Evolutionary conservation across 2,329 filamentous ascomycete genomes (phyloP).

Genomic region (Emmonsia crescens): DNA sequence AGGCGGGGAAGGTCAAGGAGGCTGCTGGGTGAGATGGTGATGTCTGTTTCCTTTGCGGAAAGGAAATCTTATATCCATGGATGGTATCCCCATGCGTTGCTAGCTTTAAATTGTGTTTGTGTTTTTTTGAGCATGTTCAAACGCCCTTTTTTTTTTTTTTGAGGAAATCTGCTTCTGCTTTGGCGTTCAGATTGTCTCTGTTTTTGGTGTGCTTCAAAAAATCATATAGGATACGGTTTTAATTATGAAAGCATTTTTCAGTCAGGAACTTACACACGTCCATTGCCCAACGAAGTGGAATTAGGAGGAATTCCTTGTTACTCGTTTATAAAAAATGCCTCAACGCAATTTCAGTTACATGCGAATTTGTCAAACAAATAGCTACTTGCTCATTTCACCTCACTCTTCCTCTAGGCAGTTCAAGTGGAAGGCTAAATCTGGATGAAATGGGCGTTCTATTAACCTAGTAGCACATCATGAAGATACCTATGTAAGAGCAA

Average conservation of each 20-base stretch:
- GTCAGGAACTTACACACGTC: background rate
- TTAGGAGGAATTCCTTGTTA: background rate
- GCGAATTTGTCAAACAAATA: background rate
- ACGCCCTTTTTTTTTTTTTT: background rate
- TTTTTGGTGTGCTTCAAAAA: background rate
- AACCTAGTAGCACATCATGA: background rate
- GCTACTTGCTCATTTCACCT: background rate
- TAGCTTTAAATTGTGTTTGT: background rate
- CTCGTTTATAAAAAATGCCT: background rate
- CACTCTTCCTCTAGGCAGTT: background rate
- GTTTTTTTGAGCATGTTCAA: background rate
- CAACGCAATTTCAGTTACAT: background rate
- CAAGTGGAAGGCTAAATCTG: background rate
- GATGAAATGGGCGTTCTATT: background rate
- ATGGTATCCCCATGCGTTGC: background rate
- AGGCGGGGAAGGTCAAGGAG: constrained; percentile 69
- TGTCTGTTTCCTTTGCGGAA: background rate
- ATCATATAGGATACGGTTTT: background rate
- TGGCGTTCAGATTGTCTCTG: background rate
- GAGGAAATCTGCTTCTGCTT: no score
- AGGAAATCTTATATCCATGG: no score
- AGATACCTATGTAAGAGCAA: background rate
- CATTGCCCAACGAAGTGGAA: background rate
- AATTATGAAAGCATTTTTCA: background rate
- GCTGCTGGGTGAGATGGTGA: constrained; percentile 44